Evolutionary conservation across 192 early-diverging fungal genomes (phyloP).

Genomic region (Podila clonocystis): DNA sequence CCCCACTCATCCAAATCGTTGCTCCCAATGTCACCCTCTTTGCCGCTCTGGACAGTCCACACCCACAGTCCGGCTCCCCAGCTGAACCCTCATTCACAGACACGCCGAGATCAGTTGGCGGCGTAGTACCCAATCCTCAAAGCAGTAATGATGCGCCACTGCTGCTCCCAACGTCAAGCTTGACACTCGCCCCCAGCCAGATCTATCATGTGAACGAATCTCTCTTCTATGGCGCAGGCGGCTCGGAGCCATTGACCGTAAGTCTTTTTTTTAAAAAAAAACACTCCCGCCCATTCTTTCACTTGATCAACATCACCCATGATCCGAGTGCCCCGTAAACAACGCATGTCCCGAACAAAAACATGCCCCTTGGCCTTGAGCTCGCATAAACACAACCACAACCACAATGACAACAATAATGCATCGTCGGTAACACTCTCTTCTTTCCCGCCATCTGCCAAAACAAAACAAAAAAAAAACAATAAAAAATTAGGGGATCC

Average conservation of each 20-base stretch:
- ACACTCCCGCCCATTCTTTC: background rate
- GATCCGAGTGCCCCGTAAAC: too few relatives aligned
- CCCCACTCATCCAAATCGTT: constrained; percentile 10
- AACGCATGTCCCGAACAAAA: too few relatives aligned
- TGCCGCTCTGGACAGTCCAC: constrained; percentile 4
- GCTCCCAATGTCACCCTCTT: constrained; percentile 12
- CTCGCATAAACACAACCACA: too few relatives aligned
- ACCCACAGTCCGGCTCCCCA: background rate
- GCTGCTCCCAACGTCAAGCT: constrained; percentile 22
- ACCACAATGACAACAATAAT: too few relatives aligned
- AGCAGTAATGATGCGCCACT: constrained; percentile 7
- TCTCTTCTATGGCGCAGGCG: constrained; percentile 38
- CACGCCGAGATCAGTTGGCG: background rate
- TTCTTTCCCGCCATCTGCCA: too few relatives aligned
- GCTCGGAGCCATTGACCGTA: constrained; percentile 35
- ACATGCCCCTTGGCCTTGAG: too few relatives aligned
- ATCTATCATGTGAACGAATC: constrained; percentile 40
- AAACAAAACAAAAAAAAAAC: too few relatives aligned
- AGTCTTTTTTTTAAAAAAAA: background rate
- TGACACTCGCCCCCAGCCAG: constrained; percentile 20
- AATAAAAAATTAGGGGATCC: constrained; percentile 15
- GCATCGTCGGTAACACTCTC: too few relatives aligned
- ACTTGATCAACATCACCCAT: background rate
- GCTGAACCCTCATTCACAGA: background rate
- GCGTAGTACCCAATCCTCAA: background rate